Percentiles rank a stretch among this genome's conserved stretches.
phyloP scores from a whole-genome alignment of 106 monocot genomes.

The Platanthera zijinensis region DNA sequence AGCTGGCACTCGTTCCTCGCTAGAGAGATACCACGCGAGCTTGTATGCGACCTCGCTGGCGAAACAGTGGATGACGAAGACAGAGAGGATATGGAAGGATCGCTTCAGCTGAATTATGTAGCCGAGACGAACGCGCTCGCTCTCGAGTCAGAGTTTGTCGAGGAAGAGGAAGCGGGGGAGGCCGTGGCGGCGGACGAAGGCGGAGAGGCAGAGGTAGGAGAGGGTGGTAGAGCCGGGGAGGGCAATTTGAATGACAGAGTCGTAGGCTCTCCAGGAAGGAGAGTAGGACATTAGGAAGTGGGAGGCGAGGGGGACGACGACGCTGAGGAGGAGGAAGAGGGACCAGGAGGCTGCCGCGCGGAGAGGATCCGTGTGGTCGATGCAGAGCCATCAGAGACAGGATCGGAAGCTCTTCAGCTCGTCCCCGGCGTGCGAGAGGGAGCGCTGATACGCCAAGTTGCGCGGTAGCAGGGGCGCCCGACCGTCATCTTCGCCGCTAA shows the following conservation, averaged over 20 bases:
- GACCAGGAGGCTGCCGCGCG: slow-evolving; percentile 39
- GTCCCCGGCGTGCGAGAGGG: slow-evolving; percentile 51
- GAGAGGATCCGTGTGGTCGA: slow-evolving; percentile 41
- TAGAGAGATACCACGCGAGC: slow-evolving; percentile 50
- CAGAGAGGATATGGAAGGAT: slow-evolving; percentile 48
- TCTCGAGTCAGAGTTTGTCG: slow-evolving; percentile 55
- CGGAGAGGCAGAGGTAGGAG: slow-evolving; percentile 60
- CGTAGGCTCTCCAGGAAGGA: slow-evolving; percentile 33
- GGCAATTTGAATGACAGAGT: slow-evolving; percentile 53
- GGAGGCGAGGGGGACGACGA: slow-evolving; percentile 40
- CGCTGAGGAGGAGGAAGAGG: slow-evolving; percentile 38
- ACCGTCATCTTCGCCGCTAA: not conserved
- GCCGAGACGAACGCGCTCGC: slow-evolving; percentile 50
- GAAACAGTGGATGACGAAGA: slow-evolving; percentile 61
- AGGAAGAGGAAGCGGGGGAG: slow-evolving; percentile 76
- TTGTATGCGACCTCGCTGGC: slow-evolving; percentile 56
- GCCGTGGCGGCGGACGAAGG: slow-evolving; percentile 46
- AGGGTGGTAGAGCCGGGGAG: slow-evolving; percentile 36
- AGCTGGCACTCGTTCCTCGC: slow-evolving; percentile 20
- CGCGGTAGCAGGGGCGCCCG: not conserved
- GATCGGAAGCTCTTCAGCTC: slow-evolving; percentile 79
- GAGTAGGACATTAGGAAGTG: slow-evolving; percentile 32
- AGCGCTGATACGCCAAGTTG: slow-evolving; percentile 22
- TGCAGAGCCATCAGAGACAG: slow-evolving; percentile 76
- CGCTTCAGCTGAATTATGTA: slow-evolving; percentile 59